These are phyloP conservation scores for Hansfordia pulvinata DNA, from an alignment of 2,329 filamentous ascomycete genomes.

Conservation along the genomic window DNA sequence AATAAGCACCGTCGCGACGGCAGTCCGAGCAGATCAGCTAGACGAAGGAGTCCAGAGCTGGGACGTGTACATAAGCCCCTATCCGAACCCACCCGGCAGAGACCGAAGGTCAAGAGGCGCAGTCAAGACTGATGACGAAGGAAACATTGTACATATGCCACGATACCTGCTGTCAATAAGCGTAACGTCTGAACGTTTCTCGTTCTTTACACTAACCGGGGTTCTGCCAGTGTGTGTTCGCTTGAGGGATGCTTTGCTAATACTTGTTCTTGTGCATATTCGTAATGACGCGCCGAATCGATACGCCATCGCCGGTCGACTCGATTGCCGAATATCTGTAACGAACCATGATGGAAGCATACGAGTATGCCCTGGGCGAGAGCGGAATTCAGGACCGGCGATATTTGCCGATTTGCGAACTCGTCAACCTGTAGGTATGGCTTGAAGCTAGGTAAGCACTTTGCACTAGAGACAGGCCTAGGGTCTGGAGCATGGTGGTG, in stretches of 20 bases:
- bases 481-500: slow-evolving; percentile 3
- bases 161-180: slow-evolving; percentile 14
- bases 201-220: slow-evolving; percentile 2
- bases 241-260: slow-evolving; percentile 2
- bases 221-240: neutral
- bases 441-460: no score
- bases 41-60: slow-evolving; percentile 30
- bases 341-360: no score
- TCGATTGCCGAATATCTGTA: no score
- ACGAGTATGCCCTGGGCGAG: no score
- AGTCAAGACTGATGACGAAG: slow-evolving; percentile 19
- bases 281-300: no score
- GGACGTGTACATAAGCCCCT: slow-evolving; percentile 34
- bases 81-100: slow-evolving; percentile 24
- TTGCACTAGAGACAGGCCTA: no score
- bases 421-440: neutral
- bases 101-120: slow-evolving; percentile 24
- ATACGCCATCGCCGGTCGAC: no score
- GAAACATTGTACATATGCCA: slow-evolving; percentile 19
- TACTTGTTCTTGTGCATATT: slow-evolving; percentile 4
- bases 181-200: slow-evolving; percentile 6
- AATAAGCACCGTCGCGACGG: slow-evolving; percentile 17
- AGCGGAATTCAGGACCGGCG: no score
- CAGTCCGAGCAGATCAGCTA: slow-evolving; percentile 18
- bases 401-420: no score